These are phyloP conservation scores for Fusarium luffae DNA, from an alignment of 2,329 filamentous ascomycete species.

Conservation along the genomic window DNA sequence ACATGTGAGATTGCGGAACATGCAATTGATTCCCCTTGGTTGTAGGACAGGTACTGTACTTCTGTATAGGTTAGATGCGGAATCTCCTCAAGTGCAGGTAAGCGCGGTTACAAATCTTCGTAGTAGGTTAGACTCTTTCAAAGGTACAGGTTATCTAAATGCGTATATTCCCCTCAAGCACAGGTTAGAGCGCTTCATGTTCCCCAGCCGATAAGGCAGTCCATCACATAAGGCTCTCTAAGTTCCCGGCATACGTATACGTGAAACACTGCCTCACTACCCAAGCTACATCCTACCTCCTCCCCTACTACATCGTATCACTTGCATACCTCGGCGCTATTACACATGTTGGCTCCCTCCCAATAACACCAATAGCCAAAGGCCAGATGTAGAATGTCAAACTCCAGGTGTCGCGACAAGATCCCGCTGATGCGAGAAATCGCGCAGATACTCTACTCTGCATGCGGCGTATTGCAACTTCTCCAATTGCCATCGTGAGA, in stretches of 20 bases:
- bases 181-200: neutral
- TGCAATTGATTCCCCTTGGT: no score
- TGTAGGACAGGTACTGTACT: neutral
- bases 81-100: neutral
- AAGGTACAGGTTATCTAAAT: no score
- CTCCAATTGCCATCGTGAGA: neutral
- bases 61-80: neutral
- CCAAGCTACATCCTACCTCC: no score
- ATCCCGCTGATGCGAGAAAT: slow-evolving; percentile 16
- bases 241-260: neutral
- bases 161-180: no score
- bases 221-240: neutral
- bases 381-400: neutral
- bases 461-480: neutral
- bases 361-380: neutral
- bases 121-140: neutral
- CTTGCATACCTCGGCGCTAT: neutral
- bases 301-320: neutral
- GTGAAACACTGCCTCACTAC: slow-evolving; percentile 1
- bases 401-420: slow-evolving; percentile 7
- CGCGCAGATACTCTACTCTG: slow-evolving; percentile 8
- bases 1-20: neutral
- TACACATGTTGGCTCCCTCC: slow-evolving; percentile 13
- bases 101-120: neutral
- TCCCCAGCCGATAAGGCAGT: neutral